These are phyloP conservation scores for Gossypium thurberi DNA, from an alignment of 345 rosid genomes.

Conservation along the genomic window DNA sequence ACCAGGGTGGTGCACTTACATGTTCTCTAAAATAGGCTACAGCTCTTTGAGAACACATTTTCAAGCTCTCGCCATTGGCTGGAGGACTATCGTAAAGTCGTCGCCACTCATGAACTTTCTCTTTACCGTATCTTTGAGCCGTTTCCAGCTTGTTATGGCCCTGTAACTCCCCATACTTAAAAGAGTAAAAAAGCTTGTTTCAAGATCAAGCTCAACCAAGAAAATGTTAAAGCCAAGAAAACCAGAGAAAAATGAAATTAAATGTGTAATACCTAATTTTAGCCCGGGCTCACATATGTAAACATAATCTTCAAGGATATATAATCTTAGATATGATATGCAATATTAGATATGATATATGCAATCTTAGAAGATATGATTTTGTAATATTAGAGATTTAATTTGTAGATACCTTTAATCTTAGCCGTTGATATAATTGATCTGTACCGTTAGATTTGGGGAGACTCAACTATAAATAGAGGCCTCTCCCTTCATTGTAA, in stretches of 20 bases:
- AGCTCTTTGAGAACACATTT: not conserved
- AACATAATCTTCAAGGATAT: no score
- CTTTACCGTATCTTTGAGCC: slow-evolving; percentile 80
- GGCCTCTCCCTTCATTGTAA: no score
- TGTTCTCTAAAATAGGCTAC: not conserved
- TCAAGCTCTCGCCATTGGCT: slow-evolving; percentile 24
- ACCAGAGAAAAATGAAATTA: not conserved
- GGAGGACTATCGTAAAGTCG: slow-evolving; percentile 87
- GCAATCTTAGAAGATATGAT: no score
- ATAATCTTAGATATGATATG: no score
- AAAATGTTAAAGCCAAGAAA: not conserved
- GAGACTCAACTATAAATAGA: no score
- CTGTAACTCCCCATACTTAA: slow-evolving; percentile 41
- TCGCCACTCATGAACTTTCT: slow-evolving; percentile 93
- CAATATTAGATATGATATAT: no score
- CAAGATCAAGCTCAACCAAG: not conserved
- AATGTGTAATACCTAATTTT: no score
- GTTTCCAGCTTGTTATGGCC: slow-evolving; percentile 94
- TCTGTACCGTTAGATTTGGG: no score
- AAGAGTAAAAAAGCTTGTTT: not conserved
- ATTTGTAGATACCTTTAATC: no score
- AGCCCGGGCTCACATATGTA: no score
- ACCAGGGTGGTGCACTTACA: not conserved
- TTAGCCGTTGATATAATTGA: no score
- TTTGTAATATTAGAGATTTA: no score